Evolutionary conservation across 208 protist species (phyloP).

Genomic region (Trypanosomatidae sp.): DNA sequence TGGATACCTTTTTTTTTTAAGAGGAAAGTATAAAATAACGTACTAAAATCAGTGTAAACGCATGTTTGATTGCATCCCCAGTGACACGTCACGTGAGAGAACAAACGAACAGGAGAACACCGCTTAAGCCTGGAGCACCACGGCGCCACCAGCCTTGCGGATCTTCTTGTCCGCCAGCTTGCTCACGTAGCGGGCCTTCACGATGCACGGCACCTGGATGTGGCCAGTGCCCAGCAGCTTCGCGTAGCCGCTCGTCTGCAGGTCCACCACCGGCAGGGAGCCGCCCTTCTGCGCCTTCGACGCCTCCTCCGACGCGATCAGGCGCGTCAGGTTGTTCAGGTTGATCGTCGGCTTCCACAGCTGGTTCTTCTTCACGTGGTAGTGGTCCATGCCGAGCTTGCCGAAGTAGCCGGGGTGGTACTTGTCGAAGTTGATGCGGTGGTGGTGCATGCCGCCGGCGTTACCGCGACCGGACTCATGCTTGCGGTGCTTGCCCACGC

Average conservation of each 20-base stretch:
- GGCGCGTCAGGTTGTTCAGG: conserved; percentile 98
- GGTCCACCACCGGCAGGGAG: conserved; percentile 98
- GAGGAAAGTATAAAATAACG: neutral
- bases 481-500: conserved; percentile 99
- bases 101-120: no score
- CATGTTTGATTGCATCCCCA: neutral
- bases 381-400: conserved; percentile 99
- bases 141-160: conserved; percentile 98
- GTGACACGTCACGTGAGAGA: no score
- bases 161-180: conserved; percentile 99
- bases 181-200: conserved; percentile 99
- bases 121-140: conserved; percentile 97
- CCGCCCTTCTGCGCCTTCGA: conserved; percentile 74
- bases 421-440: conserved; percentile 99
- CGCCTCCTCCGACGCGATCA: conserved; percentile 94
- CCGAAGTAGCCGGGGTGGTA: conserved; percentile 99
- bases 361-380: conserved; percentile 95
- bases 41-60: conserved; percentile 17
- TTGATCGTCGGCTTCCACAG: conserved; percentile 98
- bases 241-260: conserved; percentile 96
- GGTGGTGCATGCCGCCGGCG: conserved; percentile 99
- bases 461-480: conserved; percentile 99
- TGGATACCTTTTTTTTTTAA: no score
- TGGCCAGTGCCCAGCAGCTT: conserved; percentile 99
- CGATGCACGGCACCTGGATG: conserved; percentile 98